A percentile compares a stretch with the other conserved stretches of the same genome.
Conservation (phyloP, 1,284 basidiomycete genomes). For the Sporisorium exsertum region DNA sequence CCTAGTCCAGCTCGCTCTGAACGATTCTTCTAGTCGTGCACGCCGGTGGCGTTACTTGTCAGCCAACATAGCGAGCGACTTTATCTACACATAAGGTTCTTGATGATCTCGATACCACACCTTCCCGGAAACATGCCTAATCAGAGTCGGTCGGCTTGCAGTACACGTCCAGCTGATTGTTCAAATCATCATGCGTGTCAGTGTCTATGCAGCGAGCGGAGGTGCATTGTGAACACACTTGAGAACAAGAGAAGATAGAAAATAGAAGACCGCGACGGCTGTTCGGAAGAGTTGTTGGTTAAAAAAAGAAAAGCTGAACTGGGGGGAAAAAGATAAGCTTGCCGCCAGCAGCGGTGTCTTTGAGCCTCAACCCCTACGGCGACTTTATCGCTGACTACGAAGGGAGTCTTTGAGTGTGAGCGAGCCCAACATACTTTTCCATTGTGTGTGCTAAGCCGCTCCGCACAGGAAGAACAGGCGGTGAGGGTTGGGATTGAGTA, state of each 20-base stretch:
- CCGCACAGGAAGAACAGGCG: no score
- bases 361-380: no score
- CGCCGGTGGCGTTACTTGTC: background rate
- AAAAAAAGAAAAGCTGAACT: background rate
- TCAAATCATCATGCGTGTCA: background rate
- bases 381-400: no score
- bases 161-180: background rate
- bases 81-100: background rate
- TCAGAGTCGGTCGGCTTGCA: background rate
- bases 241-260: background rate
- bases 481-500: no score
- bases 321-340: background rate
- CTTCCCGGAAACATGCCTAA: background rate
- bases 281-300: background rate
- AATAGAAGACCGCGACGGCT: background rate
- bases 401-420: no score
- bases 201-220: no score
- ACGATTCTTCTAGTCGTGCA: background rate
- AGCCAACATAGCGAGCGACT: background rate
- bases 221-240: no score
- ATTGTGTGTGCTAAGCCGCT: no score
- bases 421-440: no score
- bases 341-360: no score
- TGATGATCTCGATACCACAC: constrained; percentile 1
- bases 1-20: background rate